Conservation (phyloP, 1,284 basidiomycete genomes). For the Microbotryum saponariae region DNA sequence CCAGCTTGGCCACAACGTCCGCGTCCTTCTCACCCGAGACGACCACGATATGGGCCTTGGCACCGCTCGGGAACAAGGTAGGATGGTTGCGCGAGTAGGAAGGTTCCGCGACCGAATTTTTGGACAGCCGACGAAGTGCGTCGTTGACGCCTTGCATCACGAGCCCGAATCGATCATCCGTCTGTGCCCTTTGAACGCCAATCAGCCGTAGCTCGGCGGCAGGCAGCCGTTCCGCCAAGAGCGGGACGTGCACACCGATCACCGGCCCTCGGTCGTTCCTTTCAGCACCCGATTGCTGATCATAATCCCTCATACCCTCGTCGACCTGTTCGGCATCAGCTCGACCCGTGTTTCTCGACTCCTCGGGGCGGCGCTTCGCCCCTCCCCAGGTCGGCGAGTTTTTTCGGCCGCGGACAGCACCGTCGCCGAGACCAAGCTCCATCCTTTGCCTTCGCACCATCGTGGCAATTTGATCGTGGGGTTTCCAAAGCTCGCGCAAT, state of each 20-base stretch:
- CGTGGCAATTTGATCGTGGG: slow-evolving; percentile 20
- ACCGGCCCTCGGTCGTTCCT: slow-evolving; percentile 26
- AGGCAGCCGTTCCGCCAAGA: not conserved
- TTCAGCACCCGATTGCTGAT: slow-evolving; percentile 16
- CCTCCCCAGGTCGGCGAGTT: slow-evolving; percentile 29
- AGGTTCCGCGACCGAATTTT: slow-evolving; percentile 10
- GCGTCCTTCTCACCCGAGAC: slow-evolving; percentile 5
- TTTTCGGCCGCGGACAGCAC: slow-evolving; percentile 25
- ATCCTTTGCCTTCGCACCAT: slow-evolving; percentile 25
- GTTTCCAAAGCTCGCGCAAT: slow-evolving; percentile 26
- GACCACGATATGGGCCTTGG: slow-evolving; percentile 16
- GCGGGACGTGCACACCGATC: slow-evolving; percentile 19
- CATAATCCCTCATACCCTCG: slow-evolving; percentile 15
- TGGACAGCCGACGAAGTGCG: slow-evolving; percentile 16
- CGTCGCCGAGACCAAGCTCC: slow-evolving; percentile 28
- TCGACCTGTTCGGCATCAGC: not conserved
- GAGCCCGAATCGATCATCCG: too few species aligned
- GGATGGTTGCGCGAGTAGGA: slow-evolving; percentile 25
- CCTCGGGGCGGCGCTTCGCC: not conserved
- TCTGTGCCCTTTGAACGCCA: too few species aligned
- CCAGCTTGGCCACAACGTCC: too few species aligned
- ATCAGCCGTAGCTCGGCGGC: too few species aligned
- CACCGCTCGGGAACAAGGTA: slow-evolving; percentile 16
- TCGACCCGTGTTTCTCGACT: too few species aligned
- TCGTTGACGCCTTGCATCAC: slow-evolving; percentile 11